Base-by-base conservation (phyloP, 306 rosid species). In the Malus orientalis region DNA sequence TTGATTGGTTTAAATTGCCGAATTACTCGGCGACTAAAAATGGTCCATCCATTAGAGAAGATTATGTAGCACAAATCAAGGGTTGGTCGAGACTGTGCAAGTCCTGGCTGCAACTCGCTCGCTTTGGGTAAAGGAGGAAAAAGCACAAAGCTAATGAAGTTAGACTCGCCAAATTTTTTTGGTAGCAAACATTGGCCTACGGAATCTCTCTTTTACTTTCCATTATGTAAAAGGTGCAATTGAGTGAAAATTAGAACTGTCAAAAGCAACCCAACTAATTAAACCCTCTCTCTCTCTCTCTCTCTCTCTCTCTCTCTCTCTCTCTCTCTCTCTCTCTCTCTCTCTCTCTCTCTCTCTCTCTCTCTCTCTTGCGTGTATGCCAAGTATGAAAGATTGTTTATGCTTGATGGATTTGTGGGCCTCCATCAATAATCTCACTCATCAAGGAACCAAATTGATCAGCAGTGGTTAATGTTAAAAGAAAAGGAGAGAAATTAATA, bases 171-270 rank as follows among this genome's bases (percentile, higher is more conserved):
- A 76, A 74, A 85, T 36, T 69, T 70, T 65, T 42, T 6, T 76
- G 87, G 77, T 59, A 42, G 23, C 77, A 64, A 74, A 64, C 78
- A 42, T 73, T 71, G 78, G 54, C 89, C 89, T 70, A 74, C 89
- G 70, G 70, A 75, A 83, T 83, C 79, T 78, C 25, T 66, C 79
- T 83, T 80, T 77, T 60, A 8, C 79, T 67, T 60, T 74, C 23
- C 76, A 80, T 82, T 40, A 73, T 80, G 86, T 61, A 47, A 63
- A 73, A 68, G 82, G 69, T 73, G 68, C 70, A 74, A 69, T 53
- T 62, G 69, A 65, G 82, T 80, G 63, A 80, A 80, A 44, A 67
- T 66, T 40, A 25, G 53, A 71, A 49, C 73, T 38, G 69, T 30
- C 27, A 36, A 73, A 29, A 61, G 49, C 65, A 27, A 61, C 55